Evolutionary conservation across 1,139 yeast genomes (phyloP).

Genomic region (Blastobotrys niveus): DNA sequence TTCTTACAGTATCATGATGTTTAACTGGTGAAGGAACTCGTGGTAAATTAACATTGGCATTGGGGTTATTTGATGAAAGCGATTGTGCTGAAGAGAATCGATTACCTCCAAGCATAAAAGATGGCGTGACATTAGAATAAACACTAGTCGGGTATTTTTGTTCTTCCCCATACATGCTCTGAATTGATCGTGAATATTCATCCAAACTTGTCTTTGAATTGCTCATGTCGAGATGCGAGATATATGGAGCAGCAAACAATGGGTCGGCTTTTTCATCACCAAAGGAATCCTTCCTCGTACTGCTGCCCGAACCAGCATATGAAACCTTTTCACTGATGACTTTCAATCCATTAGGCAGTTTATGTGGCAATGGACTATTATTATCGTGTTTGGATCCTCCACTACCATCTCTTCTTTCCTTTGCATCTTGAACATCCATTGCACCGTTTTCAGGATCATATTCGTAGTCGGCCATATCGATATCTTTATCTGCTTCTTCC

Average conservation of each 20-base stretch:
- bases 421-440: not conserved
- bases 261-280: slow-evolving; percentile 18
- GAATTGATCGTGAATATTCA: slow-evolving; percentile 24
- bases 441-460: slow-evolving; percentile 13
- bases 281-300: not conserved
- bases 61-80: too few relatives aligned
- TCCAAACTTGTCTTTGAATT: slow-evolving; percentile 24
- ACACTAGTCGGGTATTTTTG: slow-evolving; percentile 11
- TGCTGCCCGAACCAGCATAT: slow-evolving; percentile 1
- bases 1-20: too few relatives aligned
- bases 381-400: not conserved
- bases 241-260: slow-evolving; percentile 23
- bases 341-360: slow-evolving; percentile 6
- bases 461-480: slow-evolving; percentile 30
- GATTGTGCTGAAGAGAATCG: not conserved
- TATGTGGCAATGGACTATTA: not conserved
- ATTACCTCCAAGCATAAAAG: slow-evolving; percentile 9
- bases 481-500: slow-evolving; percentile 34
- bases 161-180: slow-evolving; percentile 18
- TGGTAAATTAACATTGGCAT: too few relatives aligned
- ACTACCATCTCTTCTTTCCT: not conserved
- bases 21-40: slow-evolving; percentile 5
- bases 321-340: not conserved
- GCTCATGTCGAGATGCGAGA: slow-evolving; percentile 23
- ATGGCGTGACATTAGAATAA: slow-evolving; percentile 9